Percentiles rank a stretch among this genome's conserved stretches.
Conservation (phyloP, 305 asterid species). For the Withania somnifera region DNA sequence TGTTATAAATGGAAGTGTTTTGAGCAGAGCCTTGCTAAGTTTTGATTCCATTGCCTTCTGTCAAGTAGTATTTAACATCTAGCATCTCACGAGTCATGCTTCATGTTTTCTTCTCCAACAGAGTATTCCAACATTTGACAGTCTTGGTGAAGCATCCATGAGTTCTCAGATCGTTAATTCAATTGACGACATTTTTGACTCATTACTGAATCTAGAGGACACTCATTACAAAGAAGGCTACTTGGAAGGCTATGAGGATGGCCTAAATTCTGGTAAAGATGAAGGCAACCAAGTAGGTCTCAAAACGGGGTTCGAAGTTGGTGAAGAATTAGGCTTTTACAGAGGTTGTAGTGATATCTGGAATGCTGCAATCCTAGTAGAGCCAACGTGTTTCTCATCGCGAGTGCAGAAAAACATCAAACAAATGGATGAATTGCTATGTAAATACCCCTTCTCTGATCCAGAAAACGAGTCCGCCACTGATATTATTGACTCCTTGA, state of each 20-base stretch:
- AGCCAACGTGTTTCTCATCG: constrained; percentile 40
- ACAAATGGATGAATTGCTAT: constrained; percentile 60
- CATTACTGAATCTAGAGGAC: constrained; percentile 51
- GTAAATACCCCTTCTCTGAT: constrained; percentile 39
- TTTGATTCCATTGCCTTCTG: background rate
- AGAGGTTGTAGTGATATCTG: constrained; percentile 53
- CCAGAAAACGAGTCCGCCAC: constrained; percentile 62
- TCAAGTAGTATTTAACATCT: background rate
- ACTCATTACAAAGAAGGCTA: constrained; percentile 51
- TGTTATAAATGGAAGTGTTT: background rate
- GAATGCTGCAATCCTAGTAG: constrained; percentile 48
- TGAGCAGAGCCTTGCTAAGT: background rate
- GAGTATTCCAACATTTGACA: background rate
- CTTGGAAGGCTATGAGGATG: constrained; percentile 51
- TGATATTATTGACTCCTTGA: constrained; percentile 42
- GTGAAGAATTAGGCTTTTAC: constrained; percentile 68
- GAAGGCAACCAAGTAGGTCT: constrained; percentile 68
- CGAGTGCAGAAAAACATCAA: constrained; percentile 43
- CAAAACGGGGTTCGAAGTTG: constrained; percentile 58
- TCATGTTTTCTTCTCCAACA: background rate
- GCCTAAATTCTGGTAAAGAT: constrained; percentile 48
- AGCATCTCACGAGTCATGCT: background rate
- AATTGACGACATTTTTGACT: constrained; percentile 44
- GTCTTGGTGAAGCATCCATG: background rate
- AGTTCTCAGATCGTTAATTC: background rate